phyloP scores from a whole-genome alignment of 441 rosid species.

The Bruguiera hainesii region DNA sequence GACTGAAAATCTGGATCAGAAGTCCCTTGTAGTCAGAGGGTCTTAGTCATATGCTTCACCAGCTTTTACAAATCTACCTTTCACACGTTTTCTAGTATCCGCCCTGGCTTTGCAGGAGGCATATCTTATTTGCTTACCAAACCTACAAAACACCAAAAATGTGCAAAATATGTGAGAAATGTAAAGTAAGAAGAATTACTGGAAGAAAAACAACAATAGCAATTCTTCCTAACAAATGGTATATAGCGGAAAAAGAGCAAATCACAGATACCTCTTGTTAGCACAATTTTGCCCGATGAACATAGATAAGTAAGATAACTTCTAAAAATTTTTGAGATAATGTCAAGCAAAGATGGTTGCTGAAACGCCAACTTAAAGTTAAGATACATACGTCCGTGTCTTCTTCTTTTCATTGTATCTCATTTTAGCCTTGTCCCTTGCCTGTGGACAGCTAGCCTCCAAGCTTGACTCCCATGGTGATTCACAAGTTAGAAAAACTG shows the following conservation, averaged over 20 bases:
- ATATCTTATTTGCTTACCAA: slow-evolving; percentile 71
- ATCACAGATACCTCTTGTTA: too few relatives aligned
- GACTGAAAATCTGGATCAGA: slow-evolving; percentile 15
- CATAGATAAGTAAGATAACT: too few relatives aligned
- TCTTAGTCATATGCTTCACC: slow-evolving; percentile 68
- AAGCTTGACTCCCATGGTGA: slow-evolving; percentile 65
- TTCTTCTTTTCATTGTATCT: slow-evolving; percentile 71
- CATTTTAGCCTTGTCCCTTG: slow-evolving; percentile 61
- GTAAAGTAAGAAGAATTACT: not conserved
- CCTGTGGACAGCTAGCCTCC: slow-evolving; percentile 46
- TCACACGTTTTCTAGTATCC: slow-evolving; percentile 76
- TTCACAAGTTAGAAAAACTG: slow-evolving; percentile 38
- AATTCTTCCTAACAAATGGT: not conserved
- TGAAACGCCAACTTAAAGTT: not conserved
- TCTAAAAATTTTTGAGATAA: too few relatives aligned
- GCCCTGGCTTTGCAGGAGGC: slow-evolving; percentile 81
- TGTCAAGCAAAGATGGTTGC: too few relatives aligned
- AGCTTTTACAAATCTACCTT: slow-evolving; percentile 85
- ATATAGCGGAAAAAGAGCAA: not conserved
- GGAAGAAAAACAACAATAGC: too few relatives aligned
- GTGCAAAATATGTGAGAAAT: slow-evolving; percentile 6
- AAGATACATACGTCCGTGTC: slow-evolving; percentile 40
- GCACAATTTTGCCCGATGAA: too few relatives aligned
- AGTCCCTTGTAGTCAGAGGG: slow-evolving; percentile 36
- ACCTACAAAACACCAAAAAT: slow-evolving; percentile 36